Evolutionary conservation across 176 grass and related monocot species (phyloP).

Genomic region (Phoenix roebelenii): DNA sequence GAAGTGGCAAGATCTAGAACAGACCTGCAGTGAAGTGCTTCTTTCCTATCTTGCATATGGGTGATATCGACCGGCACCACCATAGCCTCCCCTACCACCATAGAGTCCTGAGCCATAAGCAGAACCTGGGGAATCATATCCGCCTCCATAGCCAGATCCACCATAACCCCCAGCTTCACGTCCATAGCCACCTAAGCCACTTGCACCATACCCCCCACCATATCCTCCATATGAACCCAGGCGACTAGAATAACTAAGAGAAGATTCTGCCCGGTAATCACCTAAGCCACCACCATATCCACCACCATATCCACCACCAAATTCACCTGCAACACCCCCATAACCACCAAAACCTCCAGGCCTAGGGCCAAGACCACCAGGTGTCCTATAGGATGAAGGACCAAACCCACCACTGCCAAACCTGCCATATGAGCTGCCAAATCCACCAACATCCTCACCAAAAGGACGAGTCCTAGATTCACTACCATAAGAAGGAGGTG

Average conservation of each 20-base stretch:
- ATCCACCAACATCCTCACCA: conserved; percentile 39
- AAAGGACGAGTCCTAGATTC: conserved; percentile 41
- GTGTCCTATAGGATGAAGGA: conserved; percentile 45
- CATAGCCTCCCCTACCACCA: conserved; percentile 59
- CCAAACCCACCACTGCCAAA: conserved; percentile 47
- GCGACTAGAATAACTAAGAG: conserved; percentile 51
- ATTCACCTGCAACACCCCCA: conserved; percentile 17
- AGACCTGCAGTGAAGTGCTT: too few species aligned
- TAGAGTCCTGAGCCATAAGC: conserved; percentile 40
- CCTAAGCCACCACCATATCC: conserved; percentile 39
- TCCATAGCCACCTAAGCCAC: conserved; percentile 28
- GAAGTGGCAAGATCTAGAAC: too few species aligned
- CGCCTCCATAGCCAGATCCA: conserved; percentile 45
- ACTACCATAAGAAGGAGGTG: conserved; percentile 45
- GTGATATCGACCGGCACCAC: conserved; percentile 71
- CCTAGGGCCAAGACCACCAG: conserved; percentile 58
- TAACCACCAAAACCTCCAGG: conserved; percentile 38
- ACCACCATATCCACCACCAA: conserved; percentile 31
- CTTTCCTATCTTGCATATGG: conserved; percentile 69
- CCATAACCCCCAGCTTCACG: conserved; percentile 44
- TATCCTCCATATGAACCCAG: conserved; percentile 32
- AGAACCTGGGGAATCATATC: conserved; percentile 49
- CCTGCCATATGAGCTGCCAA: conserved; percentile 34
- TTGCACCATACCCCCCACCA: conserved; percentile 48
- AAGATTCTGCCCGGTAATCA: conserved; percentile 43